Base-by-base conservation (phyloP, 148 eudicot species). In the Vaccinium myrtillus region DNA sequence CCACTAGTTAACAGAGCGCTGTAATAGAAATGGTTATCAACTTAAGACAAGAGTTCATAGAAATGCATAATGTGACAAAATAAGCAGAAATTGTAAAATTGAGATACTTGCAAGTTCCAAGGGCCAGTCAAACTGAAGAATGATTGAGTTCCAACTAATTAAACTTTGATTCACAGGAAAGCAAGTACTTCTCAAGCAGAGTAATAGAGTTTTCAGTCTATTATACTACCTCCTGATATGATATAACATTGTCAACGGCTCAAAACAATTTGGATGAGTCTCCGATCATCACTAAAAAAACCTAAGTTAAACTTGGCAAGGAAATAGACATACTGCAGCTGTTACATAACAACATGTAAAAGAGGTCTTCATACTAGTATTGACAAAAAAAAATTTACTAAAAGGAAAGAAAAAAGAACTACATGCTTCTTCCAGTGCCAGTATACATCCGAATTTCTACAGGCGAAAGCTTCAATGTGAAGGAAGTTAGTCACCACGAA, bases 201-300 rank as follows among this genome's bases (percentile, higher is more conserved):
- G 79, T 46, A 75, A 65, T 79, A 78, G 49, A 10, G 5, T 61
- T 71, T 70, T 21, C 53, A 67, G 82, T 79, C 79, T 83, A 71
- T 85, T 51, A 51, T 61, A 58, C 89, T 87, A 87, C 77, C 87
- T 83, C 80, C 74, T 85, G n/a, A 53, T 69, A 89, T 70, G 65
- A 79, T 78, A 75, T 78, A 75, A 46, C 67, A 67, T 25, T 25
- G 80, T 70, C 77, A 67, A 87, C 27, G 16, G 79, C 73, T 67
- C 73, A 25, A 67, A 25, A 67, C 15, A 67, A 58, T 55, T 55
- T 21, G 75, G 73, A 85, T 78, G 61, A 83, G 86, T 84, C 75
- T 79, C 73, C 43, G 32, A 78, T 50, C 85, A 82, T 83, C 85
- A 85, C 77, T 78, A 67, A 59, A 75, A 71, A 79, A 76, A 75